Base-by-base conservation (phyloP, 768 basidiomycete species). In the Arthromyces matolae region DNA sequence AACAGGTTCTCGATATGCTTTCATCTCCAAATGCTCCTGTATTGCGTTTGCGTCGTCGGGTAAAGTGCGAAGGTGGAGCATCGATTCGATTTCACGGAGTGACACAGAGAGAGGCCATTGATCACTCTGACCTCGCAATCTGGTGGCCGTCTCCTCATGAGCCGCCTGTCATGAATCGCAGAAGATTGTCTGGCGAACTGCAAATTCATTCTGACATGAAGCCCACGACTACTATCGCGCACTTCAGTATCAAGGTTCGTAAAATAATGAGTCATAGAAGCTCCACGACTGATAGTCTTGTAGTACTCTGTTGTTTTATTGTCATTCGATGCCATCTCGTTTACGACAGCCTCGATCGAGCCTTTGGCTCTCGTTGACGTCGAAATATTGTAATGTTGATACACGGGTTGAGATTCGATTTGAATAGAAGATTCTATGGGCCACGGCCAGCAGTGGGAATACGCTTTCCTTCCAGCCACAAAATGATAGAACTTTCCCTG, bases 261-360 rank as follows among this genome's bases (percentile, higher is more conserved):
- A 23, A 28, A 29, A 22, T 12, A 32, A 47, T 25, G 8, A 20
- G 13, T 51, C 31, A 13, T 8, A 36, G 25, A 13, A 13, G 22
- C 22, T 1, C 25, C 5, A 19, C 28, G 16, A 27, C 28, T 28
- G 33, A 14, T 36, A 43, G 45, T 37, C 44, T 36, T 38, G 27
- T 49, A 72, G 71, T 74, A 74, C 50, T 64, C 63, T 1, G 62
- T 73, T 13, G 63, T 67, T 13, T 45, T 73, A 24, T 66, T 71
- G 37, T 65, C 70, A 9, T 73, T 70, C 51, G 63, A 68, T 32
- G 56, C 60, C 29, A 49, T 56, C 4, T 64, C 60, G 0, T 69
- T 69, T 42, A 59, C 60, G 38, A 50, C 60, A 27, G 36, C 53
- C 10, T 58, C 58, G 24, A 45, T 36, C 24, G 59, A 63, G 16